Base-by-base conservation (phyloP, 345 rosid species). In the Theobroma cacao region DNA sequence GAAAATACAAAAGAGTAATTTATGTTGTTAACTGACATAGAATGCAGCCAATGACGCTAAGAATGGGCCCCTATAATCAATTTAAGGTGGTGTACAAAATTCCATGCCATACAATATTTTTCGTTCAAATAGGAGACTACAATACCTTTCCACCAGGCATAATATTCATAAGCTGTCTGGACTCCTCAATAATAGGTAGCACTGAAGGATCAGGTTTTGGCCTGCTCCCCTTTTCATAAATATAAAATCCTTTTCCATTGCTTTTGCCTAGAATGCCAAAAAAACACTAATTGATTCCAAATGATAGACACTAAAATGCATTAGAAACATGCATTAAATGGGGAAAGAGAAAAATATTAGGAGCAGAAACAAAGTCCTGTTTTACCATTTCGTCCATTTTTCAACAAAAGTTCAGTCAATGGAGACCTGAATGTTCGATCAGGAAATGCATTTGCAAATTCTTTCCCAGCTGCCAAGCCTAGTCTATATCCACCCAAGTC, bases 61-160 rank as follows among this genome's bases (percentile, higher is more conserved):
- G 63, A 59, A 59, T 26, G 18, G 7, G 7, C 12, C 17, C 30
- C 1, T 24, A 24, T 11, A 22, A 56, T 56, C 30, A 55, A 55
- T 55, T 22, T 55, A n/a, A 55, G 60, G 30, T 9, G 14, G 33
- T 58, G 4, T 26, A 4, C 7, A 70, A 47, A 28, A 17, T 28
- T 28, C 48, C 75, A 70, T 70, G 59, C n/a, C 41, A 18, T 47
- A 45, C 22, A 47, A 45, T 40, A 28, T 45, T 45, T 15, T 47
- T 22, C n/a, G 8, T 7, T 45, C 12, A 48, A 47, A 38, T 1
- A 31, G 18, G 28, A 70, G 81, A 45, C 60, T 13, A 26, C 53
- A 45, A 72, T 84, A 96, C 99, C 98, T 92, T 94, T 83, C 97
- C 97, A 78, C 91, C 86, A 31, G 99, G 97, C 93, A 92, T 94